Conservation (phyloP, 2,329 filamentous ascomycete genomes). For the Hypomyces rosellus region DNA sequence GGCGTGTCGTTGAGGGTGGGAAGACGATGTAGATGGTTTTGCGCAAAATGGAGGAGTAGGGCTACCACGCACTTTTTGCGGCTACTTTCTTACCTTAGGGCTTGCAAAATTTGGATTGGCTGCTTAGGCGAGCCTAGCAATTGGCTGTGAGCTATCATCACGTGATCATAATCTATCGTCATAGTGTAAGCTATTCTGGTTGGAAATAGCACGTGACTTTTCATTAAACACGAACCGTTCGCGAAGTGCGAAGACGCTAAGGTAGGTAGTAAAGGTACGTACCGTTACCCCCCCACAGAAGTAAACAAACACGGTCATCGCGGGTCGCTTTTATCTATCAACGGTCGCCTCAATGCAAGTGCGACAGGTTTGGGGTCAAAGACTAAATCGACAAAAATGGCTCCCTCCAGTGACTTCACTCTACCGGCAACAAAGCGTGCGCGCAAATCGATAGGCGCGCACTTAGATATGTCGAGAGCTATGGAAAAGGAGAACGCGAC, state of each 20-base stretch:
- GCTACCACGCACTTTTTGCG: constrained; percentile 30
- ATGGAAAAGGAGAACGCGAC: constrained; percentile 76
- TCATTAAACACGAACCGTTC: background rate
- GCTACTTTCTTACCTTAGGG: constrained; percentile 31
- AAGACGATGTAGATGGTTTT: constrained; percentile 31
- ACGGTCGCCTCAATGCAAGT: constrained; percentile 15
- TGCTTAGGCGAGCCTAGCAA: constrained; percentile 21
- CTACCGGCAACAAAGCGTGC: constrained; percentile 50
- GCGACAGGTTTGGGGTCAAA: constrained; percentile 1
- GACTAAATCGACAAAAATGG: constrained; percentile 23
- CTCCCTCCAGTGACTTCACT: constrained; percentile 35
- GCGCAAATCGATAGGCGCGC: constrained; percentile 66
- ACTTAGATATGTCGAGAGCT: constrained; percentile 44
- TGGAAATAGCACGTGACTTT: background rate
- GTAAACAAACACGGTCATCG: constrained; percentile 22
- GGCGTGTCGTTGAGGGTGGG: constrained; percentile 34
- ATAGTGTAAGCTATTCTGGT: background rate
- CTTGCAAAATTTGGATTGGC: constrained; percentile 35
- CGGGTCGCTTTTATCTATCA: constrained; percentile 20
- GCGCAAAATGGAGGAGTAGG: constrained; percentile 32
- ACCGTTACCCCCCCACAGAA: constrained; percentile 11
- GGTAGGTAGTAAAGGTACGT: constrained; percentile 9
- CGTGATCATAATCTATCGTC: constrained; percentile 18
- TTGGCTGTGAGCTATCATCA: constrained; percentile 15
- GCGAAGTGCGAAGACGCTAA: background rate